Conservation (phyloP, 2,329 filamentous ascomycete genomes). For the Aspergillus sojae region DNA sequence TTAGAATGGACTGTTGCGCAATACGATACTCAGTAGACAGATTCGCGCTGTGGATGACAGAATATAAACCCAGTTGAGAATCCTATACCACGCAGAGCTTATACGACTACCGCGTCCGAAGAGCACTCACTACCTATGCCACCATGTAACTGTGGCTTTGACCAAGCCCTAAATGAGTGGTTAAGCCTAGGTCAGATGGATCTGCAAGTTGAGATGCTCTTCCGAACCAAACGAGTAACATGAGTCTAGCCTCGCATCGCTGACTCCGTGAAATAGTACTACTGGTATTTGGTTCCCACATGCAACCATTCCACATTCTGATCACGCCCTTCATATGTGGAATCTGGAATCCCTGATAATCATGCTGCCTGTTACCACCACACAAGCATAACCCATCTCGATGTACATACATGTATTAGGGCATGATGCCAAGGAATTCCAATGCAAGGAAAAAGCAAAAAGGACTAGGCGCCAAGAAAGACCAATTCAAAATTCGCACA, state of each 20-base stretch:
- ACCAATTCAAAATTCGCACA: background rate
- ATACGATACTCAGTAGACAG: background rate
- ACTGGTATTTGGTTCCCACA: background rate
- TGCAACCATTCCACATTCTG: background rate
- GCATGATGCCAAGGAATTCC: conserved; percentile 5
- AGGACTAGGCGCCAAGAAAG: conserved; percentile 1
- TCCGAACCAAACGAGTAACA: background rate
- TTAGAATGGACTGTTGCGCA: background rate
- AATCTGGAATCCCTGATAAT: background rate
- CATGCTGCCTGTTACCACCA: conserved; percentile 5
- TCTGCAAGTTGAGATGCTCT: background rate
- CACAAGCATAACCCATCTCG: background rate
- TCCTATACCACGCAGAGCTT: background rate
- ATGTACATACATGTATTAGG: background rate
- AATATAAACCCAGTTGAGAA: background rate
- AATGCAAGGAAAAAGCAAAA: conserved; percentile 2
- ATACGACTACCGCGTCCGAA: background rate
- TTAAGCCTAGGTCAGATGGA: background rate
- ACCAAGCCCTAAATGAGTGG: background rate
- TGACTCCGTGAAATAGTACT: background rate
- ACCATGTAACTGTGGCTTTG: background rate
- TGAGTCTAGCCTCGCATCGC: background rate
- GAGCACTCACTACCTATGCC: background rate
- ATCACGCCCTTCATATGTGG: background rate
- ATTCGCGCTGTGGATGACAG: background rate